Percentiles rank a stretch among this genome's conserved stretches.
phyloP scores from a whole-genome alignment of 2,329 filamentous ascomycete genomes.

The Penicillium sp. region DNA sequence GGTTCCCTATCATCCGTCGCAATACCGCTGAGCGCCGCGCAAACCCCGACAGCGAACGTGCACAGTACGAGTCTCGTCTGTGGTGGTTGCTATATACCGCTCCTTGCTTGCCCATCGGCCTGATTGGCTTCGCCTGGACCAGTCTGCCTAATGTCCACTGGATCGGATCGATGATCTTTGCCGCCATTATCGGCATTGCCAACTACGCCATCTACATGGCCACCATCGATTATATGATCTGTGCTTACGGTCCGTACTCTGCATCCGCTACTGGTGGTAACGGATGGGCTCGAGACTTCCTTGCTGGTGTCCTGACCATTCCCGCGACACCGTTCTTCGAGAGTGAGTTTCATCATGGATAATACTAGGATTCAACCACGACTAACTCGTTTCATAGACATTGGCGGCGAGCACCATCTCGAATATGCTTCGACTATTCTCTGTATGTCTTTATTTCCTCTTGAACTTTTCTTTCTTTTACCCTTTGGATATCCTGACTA shows the following conservation, averaged over 20 bases:
- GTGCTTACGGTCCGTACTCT: constrained; percentile 68
- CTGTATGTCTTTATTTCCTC: constrained; percentile 37
- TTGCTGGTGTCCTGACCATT: constrained; percentile 67
- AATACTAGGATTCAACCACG: not conserved
- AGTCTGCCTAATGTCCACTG: constrained; percentile 61
- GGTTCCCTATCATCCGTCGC: constrained; percentile 60
- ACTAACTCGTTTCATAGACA: constrained; percentile 45
- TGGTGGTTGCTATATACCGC: constrained; percentile 65
- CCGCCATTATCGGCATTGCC: constrained; percentile 64
- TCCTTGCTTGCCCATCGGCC: constrained; percentile 62
- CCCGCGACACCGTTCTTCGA: constrained; percentile 58
- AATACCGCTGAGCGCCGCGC: constrained; percentile 51
- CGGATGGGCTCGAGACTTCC: constrained; percentile 67
- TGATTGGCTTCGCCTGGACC: constrained; percentile 67
- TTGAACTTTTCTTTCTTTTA: not conserved
- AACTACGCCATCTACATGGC: constrained; percentile 69
- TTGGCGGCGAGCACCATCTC: constrained; percentile 59
- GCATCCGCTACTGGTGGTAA: constrained; percentile 71
- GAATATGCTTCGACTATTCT: constrained; percentile 68
- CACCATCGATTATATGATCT: constrained; percentile 71
- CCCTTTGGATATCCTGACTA: not conserved
- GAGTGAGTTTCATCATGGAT: constrained; percentile 45
- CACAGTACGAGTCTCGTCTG: constrained; percentile 69
- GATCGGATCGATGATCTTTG: constrained; percentile 66
- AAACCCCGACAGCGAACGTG: constrained; percentile 55